These are phyloP conservation scores for Mucor circinelloides DNA, from an alignment of 371 early-diverging fungal genomes.

Conservation along the genomic window DNA sequence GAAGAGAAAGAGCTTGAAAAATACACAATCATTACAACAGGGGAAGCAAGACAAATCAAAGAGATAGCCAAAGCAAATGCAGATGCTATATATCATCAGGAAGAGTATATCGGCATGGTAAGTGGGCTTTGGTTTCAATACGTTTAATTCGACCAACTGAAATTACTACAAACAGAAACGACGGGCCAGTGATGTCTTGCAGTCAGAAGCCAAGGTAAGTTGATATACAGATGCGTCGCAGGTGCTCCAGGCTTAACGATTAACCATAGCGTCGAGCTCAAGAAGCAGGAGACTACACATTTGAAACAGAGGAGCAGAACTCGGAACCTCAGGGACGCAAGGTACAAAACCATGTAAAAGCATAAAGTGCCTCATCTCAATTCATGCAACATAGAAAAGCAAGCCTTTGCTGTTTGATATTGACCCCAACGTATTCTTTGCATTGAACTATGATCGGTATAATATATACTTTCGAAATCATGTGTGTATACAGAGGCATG, in stretches of 20 bases:
- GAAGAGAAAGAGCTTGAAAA: conserved; percentile 63
- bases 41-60: conserved; percentile 60
- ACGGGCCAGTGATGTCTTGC: background rate
- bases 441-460: conserved; percentile 72
- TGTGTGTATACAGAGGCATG: conserved; percentile 17
- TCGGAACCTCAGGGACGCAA: background rate
- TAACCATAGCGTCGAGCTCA: background rate
- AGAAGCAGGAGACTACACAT: background rate
- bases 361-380: no score
- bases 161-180: conserved; percentile 1
- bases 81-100: conserved; percentile 46
- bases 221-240: no score
- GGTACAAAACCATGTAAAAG: no score
- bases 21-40: conserved; percentile 57
- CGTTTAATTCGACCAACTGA: no score
- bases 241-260: background rate
- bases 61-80: conserved; percentile 49
- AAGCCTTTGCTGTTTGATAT: conserved; percentile 43
- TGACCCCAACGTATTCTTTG: conserved; percentile 60
- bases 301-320: background rate
- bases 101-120: conserved; percentile 59
- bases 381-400: background rate
- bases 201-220: background rate
- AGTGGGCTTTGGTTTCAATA: no score
- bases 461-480: conserved; percentile 76